These are phyloP conservation scores for Mycena sanguinolenta DNA, from an alignment of 768 basidiomycete genomes.

Conservation along the genomic window DNA sequence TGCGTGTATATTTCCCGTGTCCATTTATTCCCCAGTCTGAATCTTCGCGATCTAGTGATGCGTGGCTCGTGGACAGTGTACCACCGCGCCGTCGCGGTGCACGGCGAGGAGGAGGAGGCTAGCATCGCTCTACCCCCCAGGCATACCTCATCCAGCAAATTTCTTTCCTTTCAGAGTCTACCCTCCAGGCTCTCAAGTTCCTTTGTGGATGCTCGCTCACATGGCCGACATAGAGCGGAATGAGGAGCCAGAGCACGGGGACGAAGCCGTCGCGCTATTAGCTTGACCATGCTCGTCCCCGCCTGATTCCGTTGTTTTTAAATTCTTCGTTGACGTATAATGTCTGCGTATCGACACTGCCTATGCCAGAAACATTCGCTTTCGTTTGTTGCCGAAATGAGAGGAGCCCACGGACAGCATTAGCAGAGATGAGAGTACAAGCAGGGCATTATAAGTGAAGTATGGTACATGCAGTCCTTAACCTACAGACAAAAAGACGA, in stretches of 20 bases:
- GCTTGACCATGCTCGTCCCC: neutral
- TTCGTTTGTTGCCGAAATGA: no score
- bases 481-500: conserved; percentile 16
- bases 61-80: neutral
- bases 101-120: neutral
- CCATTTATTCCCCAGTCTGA: no score
- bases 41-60: neutral
- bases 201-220: neutral
- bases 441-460: conserved; percentile 12
- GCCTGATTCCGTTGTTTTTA: no score
- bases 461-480: conserved; percentile 28
- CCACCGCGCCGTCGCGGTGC: neutral
- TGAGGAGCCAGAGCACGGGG: neutral
- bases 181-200: neutral
- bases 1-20: neutral
- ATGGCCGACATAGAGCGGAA: neutral
- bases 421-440: conserved; percentile 4
- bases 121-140: neutral
- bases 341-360: no score
- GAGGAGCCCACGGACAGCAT: neutral
- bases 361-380: no score
- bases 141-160: neutral
- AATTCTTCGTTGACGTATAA: no score
- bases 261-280: neutral
- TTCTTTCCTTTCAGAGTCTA: neutral